Evolutionary conservation across 306 rosid genomes (phyloP).

Genomic region (Rosa rugosa): DNA sequence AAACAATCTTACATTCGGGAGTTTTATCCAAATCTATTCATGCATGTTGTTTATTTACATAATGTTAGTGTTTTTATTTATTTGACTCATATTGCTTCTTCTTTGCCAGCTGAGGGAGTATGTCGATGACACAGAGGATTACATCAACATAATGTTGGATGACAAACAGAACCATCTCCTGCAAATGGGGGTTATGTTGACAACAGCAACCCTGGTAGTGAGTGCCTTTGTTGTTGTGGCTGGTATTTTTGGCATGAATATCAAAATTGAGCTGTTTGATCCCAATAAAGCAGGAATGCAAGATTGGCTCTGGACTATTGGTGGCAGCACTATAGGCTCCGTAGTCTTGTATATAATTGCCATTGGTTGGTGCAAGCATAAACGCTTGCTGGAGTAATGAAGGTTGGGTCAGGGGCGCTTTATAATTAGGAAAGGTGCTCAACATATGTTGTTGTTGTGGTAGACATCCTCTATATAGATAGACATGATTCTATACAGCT

Average conservation of each 20-base stretch:
- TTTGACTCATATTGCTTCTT: constrained; percentile 5
- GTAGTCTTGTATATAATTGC: constrained; percentile 56
- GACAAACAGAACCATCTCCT: constrained; percentile 98
- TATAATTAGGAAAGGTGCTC: neutral
- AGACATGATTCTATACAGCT: neutral
- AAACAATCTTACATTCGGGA: neutral
- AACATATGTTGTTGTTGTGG: neutral
- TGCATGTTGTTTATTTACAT: neutral
- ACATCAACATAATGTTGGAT: constrained; percentile 98
- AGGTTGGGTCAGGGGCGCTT: neutral
- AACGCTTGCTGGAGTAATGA: constrained; percentile 57
- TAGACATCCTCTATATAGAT: neutral
- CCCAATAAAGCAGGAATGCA: constrained; percentile 28
- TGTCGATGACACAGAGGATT: constrained; percentile 96
- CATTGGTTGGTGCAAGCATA: constrained; percentile 70
- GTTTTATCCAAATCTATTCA: neutral
- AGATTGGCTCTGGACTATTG: constrained; percentile 64
- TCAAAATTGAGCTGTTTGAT: constrained; percentile 65
- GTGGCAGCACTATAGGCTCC: constrained; percentile 46
- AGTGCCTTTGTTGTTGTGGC: constrained; percentile 90
- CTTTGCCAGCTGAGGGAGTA: constrained; percentile 82
- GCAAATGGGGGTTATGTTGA: constrained; percentile 98
- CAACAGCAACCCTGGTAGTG: constrained; percentile 89
- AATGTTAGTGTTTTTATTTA: neutral
- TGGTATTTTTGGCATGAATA: constrained; percentile 93